These are phyloP conservation scores for Boletus reticulatus DNA, from an alignment of 768 basidiomycete species.

Conservation along the genomic window DNA sequence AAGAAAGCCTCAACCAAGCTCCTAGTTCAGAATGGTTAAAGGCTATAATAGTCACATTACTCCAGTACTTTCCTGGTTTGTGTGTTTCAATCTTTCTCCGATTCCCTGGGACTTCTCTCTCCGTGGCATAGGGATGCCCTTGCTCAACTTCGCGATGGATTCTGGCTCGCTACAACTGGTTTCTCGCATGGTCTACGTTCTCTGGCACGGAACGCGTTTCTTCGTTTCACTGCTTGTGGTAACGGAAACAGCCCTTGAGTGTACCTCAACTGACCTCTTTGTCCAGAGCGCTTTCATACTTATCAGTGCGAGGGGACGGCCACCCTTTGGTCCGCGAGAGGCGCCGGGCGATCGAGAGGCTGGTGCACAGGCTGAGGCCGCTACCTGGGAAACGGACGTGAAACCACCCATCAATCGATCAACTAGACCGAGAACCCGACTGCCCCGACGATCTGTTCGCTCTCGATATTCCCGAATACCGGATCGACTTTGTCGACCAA, in stretches of 20 bases:
- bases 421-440: neutral
- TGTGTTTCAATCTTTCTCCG: constrained; percentile 3
- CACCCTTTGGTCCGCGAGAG: neutral
- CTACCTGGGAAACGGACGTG: constrained; percentile 1
- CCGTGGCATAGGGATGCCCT: constrained; percentile 8
- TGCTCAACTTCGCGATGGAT: constrained; percentile 13
- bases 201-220: constrained; percentile 33
- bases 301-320: constrained; percentile 27
- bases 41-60: constrained; percentile 7
- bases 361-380: neutral
- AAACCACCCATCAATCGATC: constrained; percentile 5
- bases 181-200: constrained; percentile 21
- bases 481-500: constrained; percentile 40
- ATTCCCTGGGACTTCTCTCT: neutral
- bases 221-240: constrained; percentile 44
- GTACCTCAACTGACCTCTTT: constrained; percentile 5
- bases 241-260: constrained; percentile 11
- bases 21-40: constrained; percentile 22
- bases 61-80: constrained; percentile 26
- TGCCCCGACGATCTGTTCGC: constrained; percentile 11
- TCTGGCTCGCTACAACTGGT: constrained; percentile 29
- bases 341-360: neutral
- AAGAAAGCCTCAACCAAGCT: constrained; percentile 24
- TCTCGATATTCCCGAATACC: constrained; percentile 46
- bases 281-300: constrained; percentile 37